Conservation (phyloP, 2,329 filamentous ascomycete species). For the Fusarium graminum region DNA sequence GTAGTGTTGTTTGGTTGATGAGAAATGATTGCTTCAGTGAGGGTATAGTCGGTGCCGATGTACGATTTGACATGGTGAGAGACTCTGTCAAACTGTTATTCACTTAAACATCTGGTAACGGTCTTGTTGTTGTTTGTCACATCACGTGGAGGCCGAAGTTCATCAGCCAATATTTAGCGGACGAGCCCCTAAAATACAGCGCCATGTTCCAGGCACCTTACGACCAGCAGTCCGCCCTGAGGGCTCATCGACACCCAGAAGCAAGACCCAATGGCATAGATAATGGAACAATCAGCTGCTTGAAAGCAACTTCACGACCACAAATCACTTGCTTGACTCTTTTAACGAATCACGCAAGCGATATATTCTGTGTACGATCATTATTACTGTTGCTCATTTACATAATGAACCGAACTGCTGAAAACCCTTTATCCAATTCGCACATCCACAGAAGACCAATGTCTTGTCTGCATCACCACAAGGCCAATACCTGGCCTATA, state of each 20-base stretch:
- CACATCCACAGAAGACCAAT: background rate
- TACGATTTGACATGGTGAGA: conserved; percentile 23
- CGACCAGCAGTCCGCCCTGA: too few relatives aligned
- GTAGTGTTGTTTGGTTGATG: conserved; percentile 70
- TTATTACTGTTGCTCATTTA: background rate
- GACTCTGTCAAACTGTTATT: background rate
- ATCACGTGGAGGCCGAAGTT: conserved; percentile 21
- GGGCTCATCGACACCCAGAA: too few relatives aligned
- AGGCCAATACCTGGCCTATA: background rate
- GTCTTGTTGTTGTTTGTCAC: conserved; percentile 19
- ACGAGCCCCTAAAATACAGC: background rate
- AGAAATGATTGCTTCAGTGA: conserved; percentile 75
- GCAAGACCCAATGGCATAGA: background rate
- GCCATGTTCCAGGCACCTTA: too few relatives aligned
- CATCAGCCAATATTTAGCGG: background rate
- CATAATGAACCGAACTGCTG: background rate
- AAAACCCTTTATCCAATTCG: background rate
- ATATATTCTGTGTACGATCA: background rate
- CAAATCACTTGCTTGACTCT: background rate
- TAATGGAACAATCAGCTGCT: background rate
- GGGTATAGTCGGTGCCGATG: conserved; percentile 66
- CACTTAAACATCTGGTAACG: background rate
- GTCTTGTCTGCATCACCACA: background rate
- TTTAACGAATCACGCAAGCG: background rate
- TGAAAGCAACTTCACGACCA: background rate